Conservation (phyloP, 441 rosid species). For the Populus trichocarpa region DNA sequence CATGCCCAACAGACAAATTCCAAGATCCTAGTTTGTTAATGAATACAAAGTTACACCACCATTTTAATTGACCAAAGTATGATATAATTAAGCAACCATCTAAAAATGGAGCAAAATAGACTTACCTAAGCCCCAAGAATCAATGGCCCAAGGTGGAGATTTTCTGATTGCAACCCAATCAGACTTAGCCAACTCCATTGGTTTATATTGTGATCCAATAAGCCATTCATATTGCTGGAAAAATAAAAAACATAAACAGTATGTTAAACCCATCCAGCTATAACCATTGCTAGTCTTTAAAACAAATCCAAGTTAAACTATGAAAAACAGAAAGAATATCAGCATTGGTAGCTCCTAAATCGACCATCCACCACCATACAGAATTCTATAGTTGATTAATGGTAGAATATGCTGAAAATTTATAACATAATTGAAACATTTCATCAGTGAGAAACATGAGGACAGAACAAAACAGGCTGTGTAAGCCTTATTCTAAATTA, state of each 20-base stretch:
- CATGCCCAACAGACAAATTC: neutral
- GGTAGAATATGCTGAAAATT: neutral
- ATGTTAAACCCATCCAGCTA: constrained; percentile 1
- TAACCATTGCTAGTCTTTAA: neutral
- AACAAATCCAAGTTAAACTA: neutral
- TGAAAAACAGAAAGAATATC: neutral
- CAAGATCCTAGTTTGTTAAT: neutral
- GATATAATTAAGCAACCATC: neutral
- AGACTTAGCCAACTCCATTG: constrained; percentile 88
- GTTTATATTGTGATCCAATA: constrained; percentile 87
- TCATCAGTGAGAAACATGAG: neutral
- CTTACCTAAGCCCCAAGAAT: constrained; percentile 99
- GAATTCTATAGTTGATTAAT: neutral
- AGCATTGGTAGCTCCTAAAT: neutral
- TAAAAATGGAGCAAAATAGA: constrained; percentile 11
- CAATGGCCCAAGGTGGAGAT: constrained; percentile 98
- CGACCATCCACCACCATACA: neutral
- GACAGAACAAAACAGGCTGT: neutral
- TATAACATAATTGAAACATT: constrained; percentile 4
- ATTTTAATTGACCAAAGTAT: neutral
- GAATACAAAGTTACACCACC: neutral
- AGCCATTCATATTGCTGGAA: constrained; percentile 93
- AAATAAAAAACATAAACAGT: neutral
- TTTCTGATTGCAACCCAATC: constrained; percentile 92
- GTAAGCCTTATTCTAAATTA: neutral